Evolutionary conservation across 306 rosid species (phyloP).

Genomic region (Vigna nakashimae): DNA sequence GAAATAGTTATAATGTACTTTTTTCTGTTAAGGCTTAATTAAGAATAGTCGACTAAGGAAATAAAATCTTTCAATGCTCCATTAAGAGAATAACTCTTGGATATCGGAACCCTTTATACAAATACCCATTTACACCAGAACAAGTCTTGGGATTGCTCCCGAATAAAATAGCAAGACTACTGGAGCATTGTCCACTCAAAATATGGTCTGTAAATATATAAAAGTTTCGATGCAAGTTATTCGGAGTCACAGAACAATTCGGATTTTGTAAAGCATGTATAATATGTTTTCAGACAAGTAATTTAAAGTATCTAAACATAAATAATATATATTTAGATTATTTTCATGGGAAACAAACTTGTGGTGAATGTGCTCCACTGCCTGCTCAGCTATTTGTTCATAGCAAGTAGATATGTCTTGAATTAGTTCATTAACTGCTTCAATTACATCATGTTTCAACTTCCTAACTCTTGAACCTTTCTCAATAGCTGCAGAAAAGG

Average conservation of each 20-base stretch:
- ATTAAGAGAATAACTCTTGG: slow-evolving; percentile 8
- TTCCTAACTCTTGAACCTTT: slow-evolving; percentile 81
- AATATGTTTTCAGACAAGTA: slow-evolving; percentile 32
- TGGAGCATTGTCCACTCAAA: background rate
- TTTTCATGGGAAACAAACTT: slow-evolving; percentile 61
- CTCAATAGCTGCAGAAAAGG: slow-evolving; percentile 76
- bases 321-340: slow-evolving; percentile 30
- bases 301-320: slow-evolving; percentile 25
- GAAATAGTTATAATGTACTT: background rate
- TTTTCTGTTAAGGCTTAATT: slow-evolving; percentile 9
- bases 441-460: slow-evolving; percentile 97
- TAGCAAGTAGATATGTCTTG: slow-evolving; percentile 90
- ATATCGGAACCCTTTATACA: background rate
- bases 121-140: slow-evolving; percentile 6
- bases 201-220: slow-evolving; percentile 12
- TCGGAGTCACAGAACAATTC: slow-evolving; percentile 25
- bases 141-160: slow-evolving; percentile 12
- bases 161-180: slow-evolving; percentile 27
- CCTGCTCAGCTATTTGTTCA: slow-evolving; percentile 97
- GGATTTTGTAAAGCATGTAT: slow-evolving; percentile 29
- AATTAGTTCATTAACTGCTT: slow-evolving; percentile 96
- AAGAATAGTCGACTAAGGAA: slow-evolving; percentile 26
- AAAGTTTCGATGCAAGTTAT: slow-evolving; percentile 18
- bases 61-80: slow-evolving; percentile 33
- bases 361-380: slow-evolving; percentile 98